A percentile compares a stretch with the other conserved stretches of the same genome.
These are phyloP conservation scores for Yarrowia deformans DNA, from an alignment of 805 yeast species.

Conservation along the genomic window DNA sequence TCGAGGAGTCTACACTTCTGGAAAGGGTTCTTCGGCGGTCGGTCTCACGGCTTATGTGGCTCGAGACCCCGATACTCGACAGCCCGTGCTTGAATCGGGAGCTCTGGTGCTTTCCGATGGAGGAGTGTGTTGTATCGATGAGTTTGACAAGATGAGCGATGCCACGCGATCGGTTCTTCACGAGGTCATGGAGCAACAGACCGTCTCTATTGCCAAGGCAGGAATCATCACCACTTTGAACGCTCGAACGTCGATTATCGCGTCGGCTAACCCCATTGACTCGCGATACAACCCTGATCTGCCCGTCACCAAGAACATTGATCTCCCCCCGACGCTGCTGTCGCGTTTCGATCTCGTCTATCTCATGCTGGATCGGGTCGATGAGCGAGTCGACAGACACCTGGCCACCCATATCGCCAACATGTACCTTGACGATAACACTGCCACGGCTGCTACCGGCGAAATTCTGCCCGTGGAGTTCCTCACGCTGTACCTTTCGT, in stretches of 20 bases:
- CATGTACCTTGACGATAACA: slow-evolving; percentile 88
- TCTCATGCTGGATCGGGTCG: slow-evolving; percentile 89
- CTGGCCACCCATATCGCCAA: slow-evolving; percentile 89
- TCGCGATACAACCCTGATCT: slow-evolving; percentile 93
- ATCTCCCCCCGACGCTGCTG: slow-evolving; percentile 92
- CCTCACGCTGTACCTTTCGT: slow-evolving; percentile 86
- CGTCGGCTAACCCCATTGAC: slow-evolving; percentile 96
- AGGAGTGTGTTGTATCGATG: slow-evolving; percentile 98
- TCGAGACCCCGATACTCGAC: slow-evolving; percentile 91
- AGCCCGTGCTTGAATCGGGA: slow-evolving; percentile 92
- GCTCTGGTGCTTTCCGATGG: slow-evolving; percentile 97
- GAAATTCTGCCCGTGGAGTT: slow-evolving; percentile 87
- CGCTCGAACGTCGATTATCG: slow-evolving; percentile 94
- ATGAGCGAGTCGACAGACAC: slow-evolving; percentile 81
- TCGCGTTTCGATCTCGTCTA: slow-evolving; percentile 96
- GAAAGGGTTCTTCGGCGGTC: slow-evolving; percentile 98
- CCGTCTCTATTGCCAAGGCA: slow-evolving; percentile 97
- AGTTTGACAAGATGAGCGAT: slow-evolving; percentile 97
- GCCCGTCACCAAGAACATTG: slow-evolving; percentile 95
- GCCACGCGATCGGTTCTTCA: slow-evolving; percentile 93
- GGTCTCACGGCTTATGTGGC: slow-evolving; percentile 98
- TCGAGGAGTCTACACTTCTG: slow-evolving; percentile 96
- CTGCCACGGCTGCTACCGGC: slow-evolving; percentile 69
- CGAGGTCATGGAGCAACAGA: slow-evolving; percentile 99
- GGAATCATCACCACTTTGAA: slow-evolving; percentile 97